Evolutionary conservation across 257 asterid genomes (phyloP).

Genomic region (Asclepias syriaca): DNA sequence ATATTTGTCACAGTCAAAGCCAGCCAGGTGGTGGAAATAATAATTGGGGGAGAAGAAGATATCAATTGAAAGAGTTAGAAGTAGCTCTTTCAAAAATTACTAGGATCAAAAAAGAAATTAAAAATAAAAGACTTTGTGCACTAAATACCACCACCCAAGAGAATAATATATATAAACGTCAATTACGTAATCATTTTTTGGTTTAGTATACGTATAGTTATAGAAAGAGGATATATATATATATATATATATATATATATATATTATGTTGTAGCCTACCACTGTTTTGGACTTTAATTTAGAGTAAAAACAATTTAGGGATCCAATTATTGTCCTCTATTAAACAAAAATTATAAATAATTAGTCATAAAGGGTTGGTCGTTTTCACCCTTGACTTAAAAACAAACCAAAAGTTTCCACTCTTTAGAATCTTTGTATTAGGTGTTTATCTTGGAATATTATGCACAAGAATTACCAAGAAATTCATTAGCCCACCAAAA

Average conservation of each 20-base stretch:
- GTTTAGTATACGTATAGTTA: not conserved
- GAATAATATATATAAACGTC: slow-evolving; percentile 8
- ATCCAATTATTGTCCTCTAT: slow-evolving; percentile 41
- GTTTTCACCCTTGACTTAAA: slow-evolving; percentile 26
- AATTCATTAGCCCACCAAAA: not conserved
- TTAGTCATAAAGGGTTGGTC: slow-evolving; percentile 26
- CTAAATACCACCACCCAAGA: not conserved
- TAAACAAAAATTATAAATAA: not conserved
- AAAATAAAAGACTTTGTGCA: too few relatives aligned
- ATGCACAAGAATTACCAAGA: not conserved
- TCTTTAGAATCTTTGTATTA: not conserved
- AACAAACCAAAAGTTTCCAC: not conserved
- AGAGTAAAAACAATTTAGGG: slow-evolving; percentile 14
- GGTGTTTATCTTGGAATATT: not conserved
- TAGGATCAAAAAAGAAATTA: too few relatives aligned
- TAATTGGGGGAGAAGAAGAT: slow-evolving; percentile 37
- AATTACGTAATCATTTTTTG: slow-evolving; percentile 29
- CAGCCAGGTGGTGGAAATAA: slow-evolving; percentile 42
- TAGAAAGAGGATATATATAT: not conserved
- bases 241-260: too few relatives aligned
- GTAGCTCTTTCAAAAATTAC: slow-evolving; percentile 8
- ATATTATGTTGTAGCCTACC: not conserved
- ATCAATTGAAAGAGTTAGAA: slow-evolving; percentile 24
- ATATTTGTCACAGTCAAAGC: slow-evolving; percentile 40
- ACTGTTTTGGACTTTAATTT: slow-evolving; percentile 24